These are phyloP conservation scores for Sporothrix euskadiensis DNA, from an alignment of 2,329 filamentous ascomycete species.

Conservation along the genomic window DNA sequence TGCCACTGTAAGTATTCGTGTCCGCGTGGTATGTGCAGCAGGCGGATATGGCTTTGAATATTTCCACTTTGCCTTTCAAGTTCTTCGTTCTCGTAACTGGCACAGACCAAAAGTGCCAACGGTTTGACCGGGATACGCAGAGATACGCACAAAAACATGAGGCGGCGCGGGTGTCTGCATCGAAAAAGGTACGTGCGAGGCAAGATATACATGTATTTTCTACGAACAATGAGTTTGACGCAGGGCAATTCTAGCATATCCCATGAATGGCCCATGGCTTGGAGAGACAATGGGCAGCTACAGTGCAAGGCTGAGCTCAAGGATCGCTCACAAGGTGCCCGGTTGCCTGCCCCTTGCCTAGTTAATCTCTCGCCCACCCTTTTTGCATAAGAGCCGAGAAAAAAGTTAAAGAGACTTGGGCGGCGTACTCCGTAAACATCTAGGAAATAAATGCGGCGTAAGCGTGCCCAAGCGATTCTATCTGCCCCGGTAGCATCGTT, in stretches of 20 bases:
- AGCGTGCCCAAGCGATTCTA: not conserved
- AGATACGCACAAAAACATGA: not conserved
- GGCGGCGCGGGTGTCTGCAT: not conserved
- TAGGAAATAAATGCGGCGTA: not conserved
- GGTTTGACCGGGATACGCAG: not conserved
- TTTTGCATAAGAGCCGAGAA: not conserved
- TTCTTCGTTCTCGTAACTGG: not conserved
- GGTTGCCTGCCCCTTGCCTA: not conserved
- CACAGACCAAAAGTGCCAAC: not conserved
- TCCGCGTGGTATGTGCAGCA: not conserved
- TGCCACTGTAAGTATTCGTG: not conserved
- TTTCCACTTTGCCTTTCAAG: not conserved
- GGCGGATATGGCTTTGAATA: not conserved
- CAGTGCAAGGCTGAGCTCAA: slow-evolving; percentile 6
- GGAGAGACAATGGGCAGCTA: too few species aligned
- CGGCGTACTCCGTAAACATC: not conserved
- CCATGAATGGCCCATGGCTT: not conserved
- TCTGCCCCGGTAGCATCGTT: not conserved
- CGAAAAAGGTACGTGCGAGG: not conserved
- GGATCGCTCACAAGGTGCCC: not conserved
- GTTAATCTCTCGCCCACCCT: not conserved
- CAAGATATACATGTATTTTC: not conserved
- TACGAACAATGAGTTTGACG: not conserved
- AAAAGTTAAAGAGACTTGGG: not conserved
- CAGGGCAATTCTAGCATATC: not conserved